phyloP scores from a whole-genome alignment of 2,329 filamentous ascomycete species.

The Alternaria metachromatica region DNA sequence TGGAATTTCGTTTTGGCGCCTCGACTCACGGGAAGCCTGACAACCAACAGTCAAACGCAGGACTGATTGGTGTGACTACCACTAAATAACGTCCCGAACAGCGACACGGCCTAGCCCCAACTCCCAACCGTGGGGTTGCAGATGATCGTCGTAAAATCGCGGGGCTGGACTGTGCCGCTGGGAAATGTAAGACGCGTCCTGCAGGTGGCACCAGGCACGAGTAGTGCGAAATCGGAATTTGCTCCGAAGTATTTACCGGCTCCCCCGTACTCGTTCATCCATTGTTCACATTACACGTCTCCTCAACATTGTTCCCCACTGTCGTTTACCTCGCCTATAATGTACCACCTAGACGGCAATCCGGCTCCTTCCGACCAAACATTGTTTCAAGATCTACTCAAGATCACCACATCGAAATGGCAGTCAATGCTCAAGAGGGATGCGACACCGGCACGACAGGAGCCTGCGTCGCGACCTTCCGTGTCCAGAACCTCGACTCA shows the following conservation, averaged over 20 bases:
- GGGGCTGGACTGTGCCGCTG: conserved; percentile 9
- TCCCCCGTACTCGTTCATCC: neutral
- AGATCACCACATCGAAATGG: conserved; percentile 30
- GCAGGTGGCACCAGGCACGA: neutral
- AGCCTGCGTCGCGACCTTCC: conserved; percentile 31
- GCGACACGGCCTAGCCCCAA: neutral
- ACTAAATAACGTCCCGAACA: neutral
- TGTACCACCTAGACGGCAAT: conserved; percentile 38
- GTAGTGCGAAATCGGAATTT: conserved; percentile 14
- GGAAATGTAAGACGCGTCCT: neutral
- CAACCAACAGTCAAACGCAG: neutral
- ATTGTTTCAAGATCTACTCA: conserved; percentile 28
- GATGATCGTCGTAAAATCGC: conserved; percentile 8
- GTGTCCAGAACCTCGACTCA: conserved; percentile 44
- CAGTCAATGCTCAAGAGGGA: conserved; percentile 21
- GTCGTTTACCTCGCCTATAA: conserved; percentile 3
- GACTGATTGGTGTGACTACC: neutral
- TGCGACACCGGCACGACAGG: conserved; percentile 4
- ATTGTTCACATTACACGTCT: neutral
- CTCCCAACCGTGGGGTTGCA: conserved; percentile 5
- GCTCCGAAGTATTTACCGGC: conserved; percentile 11
- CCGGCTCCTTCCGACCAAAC: conserved; percentile 25
- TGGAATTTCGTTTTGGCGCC: neutral
- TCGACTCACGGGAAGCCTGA: neutral
- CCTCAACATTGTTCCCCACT: neutral